Percentiles rank a stretch among this genome's conserved stretches.
These are phyloP conservation scores for Diaporthe destruens DNA, from an alignment of 2,329 filamentous ascomycete species.

Conservation along the genomic window DNA sequence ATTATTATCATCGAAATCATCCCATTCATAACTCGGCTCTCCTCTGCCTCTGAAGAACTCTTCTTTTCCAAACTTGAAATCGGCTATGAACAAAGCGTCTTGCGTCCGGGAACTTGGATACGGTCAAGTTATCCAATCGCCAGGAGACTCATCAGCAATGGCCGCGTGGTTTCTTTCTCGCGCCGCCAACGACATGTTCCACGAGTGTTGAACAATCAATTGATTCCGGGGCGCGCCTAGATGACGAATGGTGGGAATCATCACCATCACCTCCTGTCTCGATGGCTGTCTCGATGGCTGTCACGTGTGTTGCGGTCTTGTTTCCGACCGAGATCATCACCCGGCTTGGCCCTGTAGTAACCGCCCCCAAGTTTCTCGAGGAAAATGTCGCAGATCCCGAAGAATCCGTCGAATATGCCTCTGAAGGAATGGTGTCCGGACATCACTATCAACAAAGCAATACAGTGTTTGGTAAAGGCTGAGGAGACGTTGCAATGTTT, in stretches of 20 bases:
- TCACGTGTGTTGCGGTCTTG: neutral
- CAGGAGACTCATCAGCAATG: neutral
- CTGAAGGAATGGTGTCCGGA: slow-evolving; percentile 21
- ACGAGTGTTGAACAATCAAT: neutral
- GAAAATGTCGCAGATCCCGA: slow-evolving; percentile 22
- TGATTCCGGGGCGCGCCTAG: neutral
- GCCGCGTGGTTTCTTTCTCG: neutral
- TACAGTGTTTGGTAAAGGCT: accelerated
- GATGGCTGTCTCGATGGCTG: neutral
- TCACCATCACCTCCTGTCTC: neutral
- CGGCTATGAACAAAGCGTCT: neutral
- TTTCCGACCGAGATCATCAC: slow-evolving; percentile 16
- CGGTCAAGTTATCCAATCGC: neutral
- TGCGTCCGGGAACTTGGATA: too few species aligned
- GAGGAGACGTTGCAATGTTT: neutral
- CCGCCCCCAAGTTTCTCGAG: slow-evolving; percentile 25
- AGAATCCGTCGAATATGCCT: slow-evolving; percentile 15
- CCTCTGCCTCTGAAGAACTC: neutral
- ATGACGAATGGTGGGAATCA: neutral
- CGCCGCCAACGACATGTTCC: too few species aligned
- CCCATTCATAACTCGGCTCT: neutral
- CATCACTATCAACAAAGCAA: neutral
- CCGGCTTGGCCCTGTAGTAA: slow-evolving; percentile 22
- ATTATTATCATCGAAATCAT: neutral
- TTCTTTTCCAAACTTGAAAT: neutral